Base-by-base conservation (phyloP, 116 monocot genomes). In the Papilionanthe hybrid region DNA sequence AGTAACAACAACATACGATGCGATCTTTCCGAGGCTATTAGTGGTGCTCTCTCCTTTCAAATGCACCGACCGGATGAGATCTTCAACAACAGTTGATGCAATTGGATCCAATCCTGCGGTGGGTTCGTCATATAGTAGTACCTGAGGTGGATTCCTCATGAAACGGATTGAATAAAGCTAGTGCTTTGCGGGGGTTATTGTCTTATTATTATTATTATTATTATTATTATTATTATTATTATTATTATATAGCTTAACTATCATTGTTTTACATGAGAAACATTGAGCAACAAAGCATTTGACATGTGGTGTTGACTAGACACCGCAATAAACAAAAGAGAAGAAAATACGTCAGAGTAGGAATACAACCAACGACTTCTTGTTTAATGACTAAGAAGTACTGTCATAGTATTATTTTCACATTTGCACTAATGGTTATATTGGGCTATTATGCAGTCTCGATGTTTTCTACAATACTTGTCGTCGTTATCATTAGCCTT, bases 31-130 rank as follows among this genome's bases (percentile, higher is more conserved):
- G n/a, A 85, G 84, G 66, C 87, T 86, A 72, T 82, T 82, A 57
- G 75, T 44, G 0, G 86, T 79, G 84, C 87, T 86, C 20, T 87
- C 72, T 79, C 91, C 91, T 79, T 82, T 88, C 13, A 84, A 47
- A 85, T 99, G 95, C 53, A 99, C 87, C 1, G 93, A 94, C 8
- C 98, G 98, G 68, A 99, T 94, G 75, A 99, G 91, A 88, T 99
- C 98, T 84, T 94, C 94, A 15, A 99, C 95, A 41, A 99, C 98
- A 32, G 98, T 99, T 30, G 98, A 99, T 44, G 98, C 98, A 80
- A 99, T 99, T 13, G 98, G 98, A 84, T 99, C 98, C 17, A 99
- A 89, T 56, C 98, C 98, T 42, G 98, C 98, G 17, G 98, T 99
- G 27, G 98, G 98, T 82, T 99, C 98, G 77, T 99, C 98, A 69